Base-by-base conservation (phyloP, 2,329 filamentous ascomycete species). In the Huntiella abstrusa region DNA sequence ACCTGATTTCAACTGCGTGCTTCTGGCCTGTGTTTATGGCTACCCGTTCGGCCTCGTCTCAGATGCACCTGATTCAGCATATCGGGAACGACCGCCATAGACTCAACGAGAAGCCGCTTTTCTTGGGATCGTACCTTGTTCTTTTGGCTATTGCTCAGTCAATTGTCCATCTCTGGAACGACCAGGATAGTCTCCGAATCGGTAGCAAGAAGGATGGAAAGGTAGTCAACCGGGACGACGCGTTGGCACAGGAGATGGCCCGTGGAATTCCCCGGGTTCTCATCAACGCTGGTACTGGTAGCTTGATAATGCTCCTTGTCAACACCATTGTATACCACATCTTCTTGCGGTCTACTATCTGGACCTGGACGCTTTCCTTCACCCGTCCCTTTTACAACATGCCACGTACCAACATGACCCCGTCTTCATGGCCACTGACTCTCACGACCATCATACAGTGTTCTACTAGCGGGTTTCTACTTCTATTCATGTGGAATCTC, bases 31-130 rank as follows among this genome's bases (percentile, higher is more conserved):
- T 88, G 34, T 94, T 85, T 57, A 73, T 92, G 16, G 85, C 77
- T 71, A 80, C 80, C 3, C 67, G 72, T 44, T 64, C 76, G 16
- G 63, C 65, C 13, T 62, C 63, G 35, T 69, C 72, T 45, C 76
- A 78, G 51, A 67, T 95, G 46, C 70, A 72, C 52, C 83, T 81
- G 72, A 76, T 93, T 53, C 81, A 80, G 46, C 71, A 75, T 53
- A 75, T 73, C 60, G 77, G 67, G 51, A 77, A 71, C 53, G 83
- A 91, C 58, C 73, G 86, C 33, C 71, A 80, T 15, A 71, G 76
- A 45, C 63, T 95, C 49, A 96, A 96, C 58, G 88, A 96, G 65
- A 75, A 82, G 52, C 80, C 85, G 1, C 71, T 96, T 19, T 91
- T 86, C 58, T 66, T 94, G 43, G 77, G 83, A 33, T 73, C 71